Evolutionary conservation across 148 eudicot species (phyloP).

Genomic region (Salicornia ramosissima): DNA sequence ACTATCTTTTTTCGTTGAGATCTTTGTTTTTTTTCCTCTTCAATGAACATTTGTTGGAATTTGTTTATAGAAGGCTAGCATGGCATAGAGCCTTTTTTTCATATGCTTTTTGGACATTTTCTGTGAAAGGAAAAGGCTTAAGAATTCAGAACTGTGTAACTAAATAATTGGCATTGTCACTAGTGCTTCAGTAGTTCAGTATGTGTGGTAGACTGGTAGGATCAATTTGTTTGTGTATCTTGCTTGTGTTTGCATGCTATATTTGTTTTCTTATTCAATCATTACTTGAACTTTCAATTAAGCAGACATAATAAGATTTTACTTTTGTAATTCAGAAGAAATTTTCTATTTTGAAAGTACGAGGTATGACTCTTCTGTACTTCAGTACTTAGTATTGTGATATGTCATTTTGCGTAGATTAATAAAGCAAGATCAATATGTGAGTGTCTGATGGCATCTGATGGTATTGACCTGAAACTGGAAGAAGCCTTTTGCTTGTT

Average conservation of each 20-base stretch:
- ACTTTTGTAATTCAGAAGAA: background rate
- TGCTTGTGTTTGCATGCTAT: background rate
- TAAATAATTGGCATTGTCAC: background rate
- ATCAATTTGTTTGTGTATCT: background rate
- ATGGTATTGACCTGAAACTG: slow-evolving; percentile 81
- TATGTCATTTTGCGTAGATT: slow-evolving; percentile 52
- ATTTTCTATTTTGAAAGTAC: background rate
- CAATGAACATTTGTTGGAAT: background rate
- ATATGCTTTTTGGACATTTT: background rate
- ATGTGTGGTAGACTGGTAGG: background rate
- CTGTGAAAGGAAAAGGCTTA: background rate
- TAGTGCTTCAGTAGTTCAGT: too few species aligned
- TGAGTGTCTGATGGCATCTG: slow-evolving; percentile 78
- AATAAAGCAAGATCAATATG: slow-evolving; percentile 74
- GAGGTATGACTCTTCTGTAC: background rate
- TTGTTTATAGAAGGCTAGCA: background rate
- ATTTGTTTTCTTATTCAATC: background rate
- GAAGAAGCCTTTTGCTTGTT: slow-evolving; percentile 84
- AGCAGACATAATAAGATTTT: background rate
- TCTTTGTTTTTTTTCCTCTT: too few species aligned
- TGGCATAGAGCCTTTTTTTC: background rate
- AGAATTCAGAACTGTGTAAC: background rate
- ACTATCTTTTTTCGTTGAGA: background rate
- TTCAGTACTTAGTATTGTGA: slow-evolving; percentile 14
- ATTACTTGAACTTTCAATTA: background rate